Conservation (phyloP, 352 stramenopile genomes). For the Plasmopara halstedii region DNA sequence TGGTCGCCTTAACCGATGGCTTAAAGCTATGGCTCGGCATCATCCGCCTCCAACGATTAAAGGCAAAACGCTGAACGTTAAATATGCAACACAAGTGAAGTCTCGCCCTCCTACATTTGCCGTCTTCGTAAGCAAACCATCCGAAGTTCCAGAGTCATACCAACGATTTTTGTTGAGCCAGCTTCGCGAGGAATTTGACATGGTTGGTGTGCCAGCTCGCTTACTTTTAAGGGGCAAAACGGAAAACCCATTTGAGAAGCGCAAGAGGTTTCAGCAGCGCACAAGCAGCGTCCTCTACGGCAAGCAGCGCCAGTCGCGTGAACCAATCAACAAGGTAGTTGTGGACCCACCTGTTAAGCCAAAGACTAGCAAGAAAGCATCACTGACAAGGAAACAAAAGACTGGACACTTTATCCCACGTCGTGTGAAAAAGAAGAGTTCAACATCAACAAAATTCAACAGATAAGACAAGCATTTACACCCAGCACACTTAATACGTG, state of each 20-base stretch:
- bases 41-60: constrained; percentile 75
- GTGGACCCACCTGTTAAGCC: background rate
- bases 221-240: constrained; percentile 69
- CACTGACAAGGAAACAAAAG: constrained; percentile 35
- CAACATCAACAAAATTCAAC: constrained; percentile 2
- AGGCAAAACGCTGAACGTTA: constrained; percentile 81
- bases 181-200: constrained; percentile 78
- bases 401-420: constrained; percentile 30
- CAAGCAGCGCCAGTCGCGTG: constrained; percentile 35
- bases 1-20: constrained; percentile 70
- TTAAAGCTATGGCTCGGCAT: constrained; percentile 77
- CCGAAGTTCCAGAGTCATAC: constrained; percentile 68
- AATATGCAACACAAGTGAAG: constrained; percentile 85
- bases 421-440: constrained; percentile 29
- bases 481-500: background rate
- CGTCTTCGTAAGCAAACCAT: constrained; percentile 75
- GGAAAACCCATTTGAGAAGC: constrained; percentile 80
- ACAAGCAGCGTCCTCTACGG: constrained; percentile 53
- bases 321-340: background rate
- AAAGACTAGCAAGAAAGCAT: constrained; percentile 13
- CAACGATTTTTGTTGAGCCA: constrained; percentile 71
- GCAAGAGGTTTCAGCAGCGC: constrained; percentile 76
- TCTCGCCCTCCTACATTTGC: constrained; percentile 72
- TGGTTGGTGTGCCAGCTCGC: constrained; percentile 71
- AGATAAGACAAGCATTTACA: background rate